These are phyloP conservation scores for Maudiozyma pseudohumilis DNA, from an alignment of 805 yeast species.

Conservation along the genomic window DNA sequence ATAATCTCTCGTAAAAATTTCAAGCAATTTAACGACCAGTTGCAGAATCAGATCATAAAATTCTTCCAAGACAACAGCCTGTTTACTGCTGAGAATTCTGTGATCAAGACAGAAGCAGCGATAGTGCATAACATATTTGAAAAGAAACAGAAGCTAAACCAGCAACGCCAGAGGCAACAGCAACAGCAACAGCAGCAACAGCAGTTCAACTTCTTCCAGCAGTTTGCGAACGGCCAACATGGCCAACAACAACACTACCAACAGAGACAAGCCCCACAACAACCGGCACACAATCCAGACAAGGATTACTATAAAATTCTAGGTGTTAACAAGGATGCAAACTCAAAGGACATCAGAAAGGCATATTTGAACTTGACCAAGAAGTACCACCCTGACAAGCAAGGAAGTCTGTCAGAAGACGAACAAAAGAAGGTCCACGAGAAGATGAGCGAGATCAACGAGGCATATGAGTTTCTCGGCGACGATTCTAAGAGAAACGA, in stretches of 20 bases:
- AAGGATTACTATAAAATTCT: constrained; percentile 75
- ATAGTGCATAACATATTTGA: constrained; percentile 22
- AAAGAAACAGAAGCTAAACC: constrained; percentile 2
- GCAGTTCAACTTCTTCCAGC: constrained; percentile 24
- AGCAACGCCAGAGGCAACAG: constrained; percentile 15
- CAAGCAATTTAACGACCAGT: constrained; percentile 3
- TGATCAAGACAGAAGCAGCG: constrained; percentile 26
- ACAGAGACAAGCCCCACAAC: constrained; percentile 32
- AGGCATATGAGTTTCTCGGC: constrained; percentile 80
- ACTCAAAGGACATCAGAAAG: constrained; percentile 60
- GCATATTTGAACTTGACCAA: constrained; percentile 73
- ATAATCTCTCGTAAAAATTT: constrained; percentile 9
- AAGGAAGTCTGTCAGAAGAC: constrained; percentile 48
- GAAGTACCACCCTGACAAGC: constrained; percentile 88
- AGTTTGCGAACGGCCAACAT: constrained; percentile 24
- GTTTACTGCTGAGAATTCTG: constrained; percentile 10
- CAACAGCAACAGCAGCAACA: constrained; percentile 39
- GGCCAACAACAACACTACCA: too few species aligned
- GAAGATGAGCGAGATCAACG: constrained; percentile 86
- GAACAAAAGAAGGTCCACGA: constrained; percentile 60
- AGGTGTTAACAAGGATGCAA: constrained; percentile 58
- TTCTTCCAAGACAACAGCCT: constrained; percentile 18
- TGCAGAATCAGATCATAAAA: constrained; percentile 13
- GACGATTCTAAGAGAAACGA: constrained; percentile 51
- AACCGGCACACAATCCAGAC: constrained; percentile 25